Evolutionary conservation across 805 yeast genomes (phyloP).

Genomic region (Candida germanica): DNA sequence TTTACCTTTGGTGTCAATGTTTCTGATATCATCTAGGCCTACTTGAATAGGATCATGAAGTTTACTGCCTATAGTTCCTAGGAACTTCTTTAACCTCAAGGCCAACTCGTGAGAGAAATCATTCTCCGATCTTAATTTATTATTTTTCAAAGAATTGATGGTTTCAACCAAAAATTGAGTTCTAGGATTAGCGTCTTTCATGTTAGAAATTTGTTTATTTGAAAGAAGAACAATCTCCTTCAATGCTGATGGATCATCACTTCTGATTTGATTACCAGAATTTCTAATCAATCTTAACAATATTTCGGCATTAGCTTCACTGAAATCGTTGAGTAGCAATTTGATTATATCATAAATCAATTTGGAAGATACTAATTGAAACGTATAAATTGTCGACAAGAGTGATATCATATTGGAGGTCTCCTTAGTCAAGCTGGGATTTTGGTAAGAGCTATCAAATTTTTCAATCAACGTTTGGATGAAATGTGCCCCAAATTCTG

Average conservation of each 20-base stretch:
- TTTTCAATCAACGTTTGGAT: constrained; percentile 77
- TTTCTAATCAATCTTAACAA: constrained; percentile 67
- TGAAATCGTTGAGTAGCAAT: constrained; percentile 49
- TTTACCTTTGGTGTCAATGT: constrained; percentile 78
- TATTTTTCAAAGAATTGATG: constrained; percentile 80
- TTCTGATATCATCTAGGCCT: constrained; percentile 73
- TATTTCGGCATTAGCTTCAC: constrained; percentile 74
- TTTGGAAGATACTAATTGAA: constrained; percentile 71
- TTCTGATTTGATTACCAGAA: constrained; percentile 80
- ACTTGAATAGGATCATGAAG: constrained; percentile 80
- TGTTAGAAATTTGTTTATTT: constrained; percentile 43
- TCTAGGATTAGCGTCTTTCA: constrained; percentile 50
- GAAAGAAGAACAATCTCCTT: constrained; percentile 69
- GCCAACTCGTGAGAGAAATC: constrained; percentile 53
- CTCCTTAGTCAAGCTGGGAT: constrained; percentile 36
- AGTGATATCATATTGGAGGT: constrained; percentile 69
- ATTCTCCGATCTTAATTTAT: constrained; percentile 59
- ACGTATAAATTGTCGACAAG: constrained; percentile 70
- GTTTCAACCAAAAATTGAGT: constrained; percentile 83
- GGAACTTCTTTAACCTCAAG: constrained; percentile 58
- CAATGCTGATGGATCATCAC: constrained; percentile 85
- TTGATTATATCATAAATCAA: constrained; percentile 75
- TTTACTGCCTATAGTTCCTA: constrained; percentile 49
- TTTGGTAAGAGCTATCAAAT: constrained; percentile 45
- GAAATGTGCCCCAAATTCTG: constrained; percentile 85